phyloP scores from a whole-genome alignment of 2,329 filamentous ascomycete genomes.

The Beauveria asiatica region DNA sequence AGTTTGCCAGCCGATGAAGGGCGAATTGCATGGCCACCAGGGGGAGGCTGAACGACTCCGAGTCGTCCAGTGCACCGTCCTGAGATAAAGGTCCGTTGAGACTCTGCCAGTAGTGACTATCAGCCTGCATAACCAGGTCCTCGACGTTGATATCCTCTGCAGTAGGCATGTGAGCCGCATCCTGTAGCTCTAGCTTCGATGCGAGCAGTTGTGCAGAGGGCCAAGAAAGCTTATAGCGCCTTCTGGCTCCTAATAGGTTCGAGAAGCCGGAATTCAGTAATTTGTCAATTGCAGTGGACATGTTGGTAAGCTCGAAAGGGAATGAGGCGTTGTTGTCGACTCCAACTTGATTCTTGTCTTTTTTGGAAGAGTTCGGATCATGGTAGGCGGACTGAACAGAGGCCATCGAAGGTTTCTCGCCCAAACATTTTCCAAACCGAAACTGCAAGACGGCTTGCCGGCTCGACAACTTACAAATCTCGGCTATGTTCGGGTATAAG shows the following conservation, averaged over 20 bases:
- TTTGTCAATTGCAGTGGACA: conserved; percentile 1
- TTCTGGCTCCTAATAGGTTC: not conserved
- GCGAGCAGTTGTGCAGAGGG: conserved; percentile 8
- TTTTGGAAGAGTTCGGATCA: conserved; percentile 12
- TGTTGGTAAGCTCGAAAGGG: conserved; percentile 7
- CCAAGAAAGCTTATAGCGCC: conserved; percentile 10
- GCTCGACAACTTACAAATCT: conserved; percentile 36
- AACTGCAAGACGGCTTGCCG: conserved; percentile 38
- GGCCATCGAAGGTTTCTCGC: conserved; percentile 58
- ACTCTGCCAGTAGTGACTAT: not conserved
- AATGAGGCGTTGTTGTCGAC: not conserved
- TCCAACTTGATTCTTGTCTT: not conserved
- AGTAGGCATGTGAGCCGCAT: not conserved
- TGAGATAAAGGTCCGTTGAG: conserved; percentile 13
- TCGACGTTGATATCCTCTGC: not conserved
- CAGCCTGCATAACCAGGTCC: not conserved
- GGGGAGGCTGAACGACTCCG: conserved; percentile 38
- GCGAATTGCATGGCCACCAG: conserved; percentile 64
- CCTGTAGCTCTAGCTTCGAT: not conserved
- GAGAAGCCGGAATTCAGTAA: not conserved
- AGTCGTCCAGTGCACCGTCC: conserved; percentile 24
- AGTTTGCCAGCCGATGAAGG: conserved; percentile 67
- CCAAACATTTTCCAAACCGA: conserved; percentile 60
- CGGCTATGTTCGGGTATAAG: conserved; percentile 53
- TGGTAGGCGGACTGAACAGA: conserved; percentile 46